Conservation (phyloP, 768 basidiomycete species). For the Xerocomus brunneocitrinus region DNA sequence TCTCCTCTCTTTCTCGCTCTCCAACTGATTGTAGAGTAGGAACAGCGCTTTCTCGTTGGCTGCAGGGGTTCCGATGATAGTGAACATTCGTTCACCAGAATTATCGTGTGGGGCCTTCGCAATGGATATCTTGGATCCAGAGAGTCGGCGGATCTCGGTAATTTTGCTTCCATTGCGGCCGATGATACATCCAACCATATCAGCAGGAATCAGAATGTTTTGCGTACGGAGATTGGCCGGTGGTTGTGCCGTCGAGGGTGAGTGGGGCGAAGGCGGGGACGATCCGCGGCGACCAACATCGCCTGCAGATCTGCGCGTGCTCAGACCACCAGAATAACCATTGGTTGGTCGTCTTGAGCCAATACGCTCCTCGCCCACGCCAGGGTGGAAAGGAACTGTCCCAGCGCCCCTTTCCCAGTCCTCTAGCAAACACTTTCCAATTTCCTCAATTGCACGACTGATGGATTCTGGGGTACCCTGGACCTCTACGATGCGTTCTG, state of each 20-base stretch:
- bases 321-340: constrained; percentile 46
- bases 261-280: constrained; percentile 32
- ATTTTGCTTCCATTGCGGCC: constrained; percentile 97
- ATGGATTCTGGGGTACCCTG: constrained; percentile 92
- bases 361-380: constrained; percentile 67
- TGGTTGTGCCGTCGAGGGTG: constrained; percentile 49
- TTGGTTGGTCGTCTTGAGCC: constrained; percentile 47
- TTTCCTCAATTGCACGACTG: constrained; percentile 90
- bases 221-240: constrained; percentile 90
- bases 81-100: constrained; percentile 99
- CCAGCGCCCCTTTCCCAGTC: constrained; percentile 95
- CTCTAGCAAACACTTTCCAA: constrained; percentile 90
- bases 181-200: constrained; percentile 98
- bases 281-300: constrained; percentile 46
- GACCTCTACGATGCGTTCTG: constrained; percentile 97
- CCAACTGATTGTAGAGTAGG: constrained; percentile 93
- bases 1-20: constrained; percentile 93
- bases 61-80: constrained; percentile 93
- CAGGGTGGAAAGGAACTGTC: constrained; percentile 94
- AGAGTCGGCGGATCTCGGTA: constrained; percentile 96
- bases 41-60: constrained; percentile 98
- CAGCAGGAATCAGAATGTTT: constrained; percentile 98
- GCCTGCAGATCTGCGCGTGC: constrained; percentile 62
- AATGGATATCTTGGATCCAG: constrained; percentile 96
- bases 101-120: constrained; percentile 99